Conservation (phyloP, 2,329 filamentous ascomycete genomes). For the Sphaceloma murrayae region DNA sequence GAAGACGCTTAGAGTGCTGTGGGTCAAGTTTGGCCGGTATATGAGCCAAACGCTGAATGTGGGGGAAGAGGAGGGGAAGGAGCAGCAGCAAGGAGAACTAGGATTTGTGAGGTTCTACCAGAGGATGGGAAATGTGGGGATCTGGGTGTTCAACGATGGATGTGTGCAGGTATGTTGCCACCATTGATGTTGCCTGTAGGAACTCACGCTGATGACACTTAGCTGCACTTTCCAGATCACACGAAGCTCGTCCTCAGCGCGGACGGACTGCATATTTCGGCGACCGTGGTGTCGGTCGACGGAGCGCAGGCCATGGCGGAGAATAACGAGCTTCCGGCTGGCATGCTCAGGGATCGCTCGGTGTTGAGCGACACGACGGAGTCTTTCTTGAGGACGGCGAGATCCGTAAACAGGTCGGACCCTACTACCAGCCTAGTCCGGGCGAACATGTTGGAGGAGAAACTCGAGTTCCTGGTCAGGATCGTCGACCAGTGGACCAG, state of each 20-base stretch:
- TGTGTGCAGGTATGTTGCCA: conserved; percentile 55
- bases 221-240: conserved; percentile 84
- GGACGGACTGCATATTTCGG: conserved; percentile 65
- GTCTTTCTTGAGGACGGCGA: conserved; percentile 55
- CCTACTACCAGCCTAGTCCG: conserved; percentile 50
- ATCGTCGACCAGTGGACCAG: conserved; percentile 62
- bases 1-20: conserved; percentile 49
- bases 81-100: conserved; percentile 26
- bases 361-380: conserved; percentile 63
- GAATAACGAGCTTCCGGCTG: conserved; percentile 53
- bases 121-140: conserved; percentile 67
- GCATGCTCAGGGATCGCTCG: conserved; percentile 59
- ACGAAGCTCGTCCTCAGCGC: conserved; percentile 73
- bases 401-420: conserved; percentile 33
- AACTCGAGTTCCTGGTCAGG: conserved; percentile 61
- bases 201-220: conserved; percentile 11
- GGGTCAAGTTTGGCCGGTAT: conserved; percentile 63
- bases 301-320: conserved; percentile 56
- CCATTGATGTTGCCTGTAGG: not conserved
- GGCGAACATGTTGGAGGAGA: conserved; percentile 63
- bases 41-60: conserved; percentile 43
- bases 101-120: conserved; percentile 69
- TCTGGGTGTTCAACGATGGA: conserved; percentile 73
- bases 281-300: conserved; percentile 64
- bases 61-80: conserved; percentile 24